Evolutionary conservation across 176 grass and related monocot genomes (phyloP).

Genomic region (Sorghum bicolor): Sorghum_bicolor_NCBIv3 NC_012872.2:68810501-68811000

Average conservation of each 20-base stretch:
- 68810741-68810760: neutral
- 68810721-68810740: neutral
- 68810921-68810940: neutral
- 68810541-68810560: neutral
- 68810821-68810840: constrained; percentile 48
- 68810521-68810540: neutral
- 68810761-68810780: neutral
- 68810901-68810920: neutral
- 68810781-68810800: constrained; percentile 27
- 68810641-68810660: neutral
- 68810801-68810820: constrained; percentile 54
- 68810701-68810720: constrained; percentile 1
- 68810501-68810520: neutral
- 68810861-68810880: constrained; percentile 50
- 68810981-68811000: constrained; percentile 47
- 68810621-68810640: neutral
- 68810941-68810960: neutral
- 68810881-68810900: constrained; percentile 24
- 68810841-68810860: constrained; percentile 66
- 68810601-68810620: neutral
- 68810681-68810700: neutral
- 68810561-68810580: constrained; percentile 9
- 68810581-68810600: constrained; percentile 4
- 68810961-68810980: constrained; percentile 10
- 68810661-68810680: neutral